Percentiles rank a stretch among this genome's conserved stretches.
Evolutionary conservation across 805 yeast genomes (phyloP).

Genomic region (Metschnikowia lochheadii): DNA sequence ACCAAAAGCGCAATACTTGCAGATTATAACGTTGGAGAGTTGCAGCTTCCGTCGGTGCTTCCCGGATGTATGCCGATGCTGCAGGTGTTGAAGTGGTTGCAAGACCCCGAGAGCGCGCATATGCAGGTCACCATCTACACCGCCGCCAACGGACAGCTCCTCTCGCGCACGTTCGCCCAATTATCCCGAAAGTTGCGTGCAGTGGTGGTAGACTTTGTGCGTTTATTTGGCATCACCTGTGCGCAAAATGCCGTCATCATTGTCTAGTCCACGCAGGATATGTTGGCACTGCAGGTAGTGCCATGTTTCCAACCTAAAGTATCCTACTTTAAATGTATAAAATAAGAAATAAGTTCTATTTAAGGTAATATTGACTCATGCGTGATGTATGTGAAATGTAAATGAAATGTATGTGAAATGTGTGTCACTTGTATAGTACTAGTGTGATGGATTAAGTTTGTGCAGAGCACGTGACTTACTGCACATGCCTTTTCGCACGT

Average conservation of each 20-base stretch:
- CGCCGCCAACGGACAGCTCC: constrained; percentile 18
- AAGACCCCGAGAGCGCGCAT: background rate
- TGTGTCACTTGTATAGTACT: too few relatives aligned
- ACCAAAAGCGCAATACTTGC: constrained; percentile 13
- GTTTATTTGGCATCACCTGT: constrained; percentile 40
- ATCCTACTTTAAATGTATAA: too few relatives aligned
- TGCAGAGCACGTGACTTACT: too few relatives aligned
- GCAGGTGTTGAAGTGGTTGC: constrained; percentile 39
- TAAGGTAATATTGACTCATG: too few relatives aligned
- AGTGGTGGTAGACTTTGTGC: constrained; percentile 37
- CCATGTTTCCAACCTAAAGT: background rate
- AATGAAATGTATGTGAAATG: too few relatives aligned
- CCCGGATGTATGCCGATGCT: constrained; percentile 50
- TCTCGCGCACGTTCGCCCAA: constrained; percentile 21
- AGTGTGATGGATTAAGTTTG: background rate
- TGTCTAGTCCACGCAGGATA: background rate
- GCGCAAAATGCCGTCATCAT: constrained; percentile 6
- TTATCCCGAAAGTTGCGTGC: constrained; percentile 20
- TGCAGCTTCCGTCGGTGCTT: constrained; percentile 37
- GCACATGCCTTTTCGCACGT: background rate
- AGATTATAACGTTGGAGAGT: constrained; percentile 10
- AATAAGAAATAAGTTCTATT: too few relatives aligned
- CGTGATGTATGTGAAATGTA: too few relatives aligned
- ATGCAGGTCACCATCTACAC: constrained; percentile 10
- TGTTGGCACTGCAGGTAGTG: background rate